Percentiles rank a stretch among this genome's conserved stretches.
phyloP scores from a whole-genome alignment of 1,139 yeast species.

The Scheffersomyces parashehatae region DNA sequence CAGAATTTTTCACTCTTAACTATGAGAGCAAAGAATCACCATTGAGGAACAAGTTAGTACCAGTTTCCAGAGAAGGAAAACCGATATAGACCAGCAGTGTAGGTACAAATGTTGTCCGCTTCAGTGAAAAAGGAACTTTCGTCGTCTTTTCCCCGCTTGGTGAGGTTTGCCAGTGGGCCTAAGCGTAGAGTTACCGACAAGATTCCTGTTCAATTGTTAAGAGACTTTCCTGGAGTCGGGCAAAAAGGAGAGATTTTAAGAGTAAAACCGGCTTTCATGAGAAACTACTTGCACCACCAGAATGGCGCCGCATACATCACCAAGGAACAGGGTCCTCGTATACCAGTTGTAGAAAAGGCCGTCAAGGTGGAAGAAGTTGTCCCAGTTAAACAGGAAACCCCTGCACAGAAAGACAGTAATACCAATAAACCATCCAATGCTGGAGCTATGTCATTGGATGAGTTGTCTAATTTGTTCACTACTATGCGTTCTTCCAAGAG shows the following conservation, averaged over 20 bases:
- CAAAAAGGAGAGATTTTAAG: conserved; percentile 67
- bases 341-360: conserved; percentile 55
- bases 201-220: conserved; percentile 69
- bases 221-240: conserved; percentile 65
- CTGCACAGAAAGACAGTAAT: conserved; percentile 4
- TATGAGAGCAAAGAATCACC: neutral
- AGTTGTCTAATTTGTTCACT: conserved; percentile 39
- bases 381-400: conserved; percentile 5
- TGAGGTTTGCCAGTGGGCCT: conserved; percentile 11
- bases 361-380: conserved; percentile 10
- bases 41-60: too few species aligned
- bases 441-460: conserved; percentile 39
- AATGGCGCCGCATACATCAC: conserved; percentile 74
- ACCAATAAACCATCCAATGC: conserved; percentile 8
- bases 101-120: conserved; percentile 4
- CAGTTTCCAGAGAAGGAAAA: too few species aligned
- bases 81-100: too few species aligned
- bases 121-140: conserved; percentile 6
- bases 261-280: conserved; percentile 84
- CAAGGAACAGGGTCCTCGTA: conserved; percentile 53
- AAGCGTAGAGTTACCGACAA: conserved; percentile 29
- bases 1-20: conserved; percentile 1
- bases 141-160: conserved; percentile 10
- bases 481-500: conserved; percentile 21
- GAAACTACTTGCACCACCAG: conserved; percentile 67